Conservation (phyloP, 805 yeast genomes). For the Cyberlindnera meyerae region DNA sequence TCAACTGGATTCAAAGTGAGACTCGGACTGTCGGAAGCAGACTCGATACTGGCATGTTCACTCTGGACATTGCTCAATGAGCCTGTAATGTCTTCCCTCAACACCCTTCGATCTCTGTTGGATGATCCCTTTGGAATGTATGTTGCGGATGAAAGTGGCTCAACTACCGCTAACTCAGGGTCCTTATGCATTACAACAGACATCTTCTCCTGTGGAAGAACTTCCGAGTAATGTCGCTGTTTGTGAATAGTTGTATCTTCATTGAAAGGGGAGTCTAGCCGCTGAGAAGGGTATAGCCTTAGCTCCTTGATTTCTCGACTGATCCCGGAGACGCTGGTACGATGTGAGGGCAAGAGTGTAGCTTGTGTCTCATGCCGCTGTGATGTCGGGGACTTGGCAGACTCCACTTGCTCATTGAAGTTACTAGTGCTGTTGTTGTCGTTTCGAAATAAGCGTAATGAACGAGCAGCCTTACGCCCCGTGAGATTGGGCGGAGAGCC, state of each 20-base stretch:
- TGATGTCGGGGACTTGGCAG: conserved; percentile 4
- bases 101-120: conserved; percentile 12
- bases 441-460: conserved; percentile 47
- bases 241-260: conserved; percentile 8
- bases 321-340: conserved; percentile 9
- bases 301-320: conserved; percentile 8
- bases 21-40: background rate
- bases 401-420: conserved; percentile 6
- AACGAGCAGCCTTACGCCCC: conserved; percentile 55
- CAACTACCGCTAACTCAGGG: conserved; percentile 28
- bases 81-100: conserved; percentile 13
- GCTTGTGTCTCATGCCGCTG: conserved; percentile 6
- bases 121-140: conserved; percentile 62
- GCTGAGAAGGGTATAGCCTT: conserved; percentile 6
- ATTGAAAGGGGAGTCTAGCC: conserved; percentile 11
- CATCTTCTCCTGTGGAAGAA: background rate
- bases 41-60: conserved; percentile 4
- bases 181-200: conserved; percentile 5
- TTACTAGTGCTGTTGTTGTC: conserved; percentile 23
- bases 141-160: conserved; percentile 67
- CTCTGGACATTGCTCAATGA: conserved; percentile 1
- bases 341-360: background rate
- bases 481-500: conserved; percentile 26
- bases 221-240: conserved; percentile 11
- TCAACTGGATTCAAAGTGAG: too few relatives aligned